phyloP scores from a whole-genome alignment of 2,329 filamentous ascomycete species.

The Dactylellina cionopaga region DNA sequence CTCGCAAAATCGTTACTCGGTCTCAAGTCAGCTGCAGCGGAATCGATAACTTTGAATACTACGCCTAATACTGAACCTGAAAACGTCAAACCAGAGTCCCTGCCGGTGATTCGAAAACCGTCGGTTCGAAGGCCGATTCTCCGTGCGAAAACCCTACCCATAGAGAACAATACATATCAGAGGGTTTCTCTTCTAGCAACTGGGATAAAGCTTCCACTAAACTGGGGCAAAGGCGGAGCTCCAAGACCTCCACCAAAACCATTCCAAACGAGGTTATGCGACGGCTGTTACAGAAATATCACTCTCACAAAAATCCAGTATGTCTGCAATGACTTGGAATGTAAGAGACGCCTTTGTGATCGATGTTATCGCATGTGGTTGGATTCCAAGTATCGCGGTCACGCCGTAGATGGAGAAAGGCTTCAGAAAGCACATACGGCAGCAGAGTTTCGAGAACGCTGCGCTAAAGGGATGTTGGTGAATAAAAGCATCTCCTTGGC shows the following conservation, averaged over 20 bases:
- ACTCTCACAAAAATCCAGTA: constrained; percentile 41
- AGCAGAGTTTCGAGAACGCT: constrained; percentile 30
- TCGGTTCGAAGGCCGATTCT: background rate
- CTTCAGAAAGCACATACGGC: constrained; percentile 38
- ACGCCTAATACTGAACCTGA: constrained; percentile 3
- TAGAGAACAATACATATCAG: constrained; percentile 18
- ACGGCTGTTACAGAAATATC: constrained; percentile 36
- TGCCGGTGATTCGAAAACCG: background rate
- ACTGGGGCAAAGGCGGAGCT: constrained; percentile 4
- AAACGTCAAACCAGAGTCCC: background rate
- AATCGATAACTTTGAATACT: background rate
- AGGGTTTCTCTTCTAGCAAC: constrained; percentile 17
- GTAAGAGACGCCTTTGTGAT: constrained; percentile 29
- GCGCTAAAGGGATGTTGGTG: constrained; percentile 11
- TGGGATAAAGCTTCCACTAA: constrained; percentile 6
- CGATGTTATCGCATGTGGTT: constrained; percentile 38
- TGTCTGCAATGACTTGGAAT: constrained; percentile 32
- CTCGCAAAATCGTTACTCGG: constrained; percentile 4
- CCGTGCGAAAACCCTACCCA: constrained; percentile 21
- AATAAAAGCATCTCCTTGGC: background rate
- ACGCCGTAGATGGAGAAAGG: background rate
- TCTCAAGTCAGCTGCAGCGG: constrained; percentile 15
- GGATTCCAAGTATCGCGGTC: constrained; percentile 25
- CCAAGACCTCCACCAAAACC: constrained; percentile 18
- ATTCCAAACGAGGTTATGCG: constrained; percentile 36